Percentiles rank a stretch among this genome's conserved stretches.
phyloP scores from a whole-genome alignment of 805 yeast genomes.

The Yarrowia divulgata region DNA sequence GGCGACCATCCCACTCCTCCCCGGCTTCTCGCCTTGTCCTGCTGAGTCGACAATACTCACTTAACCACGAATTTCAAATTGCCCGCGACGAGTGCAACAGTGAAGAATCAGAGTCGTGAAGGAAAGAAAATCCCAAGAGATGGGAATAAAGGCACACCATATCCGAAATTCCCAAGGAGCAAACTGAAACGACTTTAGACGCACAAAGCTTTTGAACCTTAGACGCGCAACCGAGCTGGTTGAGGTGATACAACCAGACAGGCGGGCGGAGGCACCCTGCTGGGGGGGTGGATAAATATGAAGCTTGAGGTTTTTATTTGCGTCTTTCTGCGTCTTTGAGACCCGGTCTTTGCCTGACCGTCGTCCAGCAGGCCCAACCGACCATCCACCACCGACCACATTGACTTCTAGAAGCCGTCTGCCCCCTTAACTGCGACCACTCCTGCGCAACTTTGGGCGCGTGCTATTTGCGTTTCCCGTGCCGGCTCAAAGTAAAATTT shows the following conservation, averaged over 20 bases:
- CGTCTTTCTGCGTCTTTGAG: background rate
- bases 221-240: constrained; percentile 37
- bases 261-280: background rate
- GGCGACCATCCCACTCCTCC: too few species aligned
- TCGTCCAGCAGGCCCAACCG: too few species aligned
- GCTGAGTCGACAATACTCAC: constrained; percentile 39
- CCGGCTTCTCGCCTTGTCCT: constrained; percentile 16
- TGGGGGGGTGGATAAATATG: background rate
- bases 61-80: constrained; percentile 36
- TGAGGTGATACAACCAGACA: constrained; percentile 3
- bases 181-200: constrained; percentile 32
- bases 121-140: constrained; percentile 31
- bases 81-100: constrained; percentile 30
- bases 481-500: constrained; percentile 35
- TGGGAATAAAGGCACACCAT: constrained; percentile 35
- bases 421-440: constrained; percentile 7
- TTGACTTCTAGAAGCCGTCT: constrained; percentile 22
- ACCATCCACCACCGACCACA: background rate
- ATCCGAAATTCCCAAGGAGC: constrained; percentile 38
- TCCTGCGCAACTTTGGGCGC: constrained; percentile 39
- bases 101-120: constrained; percentile 34
- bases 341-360: too few species aligned
- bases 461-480: constrained; percentile 38
- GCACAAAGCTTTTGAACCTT: constrained; percentile 31
- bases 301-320: too few species aligned